Evolutionary conservation across 2,329 filamentous ascomycete genomes (phyloP).

Genomic region (Coleophoma crateriformis): DNA sequence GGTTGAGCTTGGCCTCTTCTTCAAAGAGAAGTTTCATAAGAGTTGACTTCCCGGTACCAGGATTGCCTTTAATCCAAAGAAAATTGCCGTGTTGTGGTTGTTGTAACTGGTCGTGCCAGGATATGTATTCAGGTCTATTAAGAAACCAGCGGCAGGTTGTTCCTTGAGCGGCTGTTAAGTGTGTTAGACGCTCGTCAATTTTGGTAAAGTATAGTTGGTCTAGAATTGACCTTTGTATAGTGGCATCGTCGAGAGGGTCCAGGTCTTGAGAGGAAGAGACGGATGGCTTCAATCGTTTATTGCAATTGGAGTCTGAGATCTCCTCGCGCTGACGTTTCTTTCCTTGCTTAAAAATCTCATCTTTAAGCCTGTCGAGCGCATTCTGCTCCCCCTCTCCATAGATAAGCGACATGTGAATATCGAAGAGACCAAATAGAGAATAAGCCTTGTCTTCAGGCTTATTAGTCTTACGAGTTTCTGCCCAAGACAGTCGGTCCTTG

Average conservation of each 20-base stretch:
- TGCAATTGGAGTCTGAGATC: not conserved
- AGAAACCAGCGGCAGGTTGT: conserved; percentile 35
- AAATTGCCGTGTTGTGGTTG: conserved; percentile 28
- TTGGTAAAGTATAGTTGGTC: conserved; percentile 27
- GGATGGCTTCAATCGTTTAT: not conserved
- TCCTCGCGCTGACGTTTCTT: not conserved
- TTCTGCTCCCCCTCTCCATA: conserved; percentile 29
- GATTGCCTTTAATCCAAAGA: conserved; percentile 42
- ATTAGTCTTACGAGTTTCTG: conserved; percentile 26
- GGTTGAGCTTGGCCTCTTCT: conserved; percentile 16
- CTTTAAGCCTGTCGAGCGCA: conserved; percentile 27
- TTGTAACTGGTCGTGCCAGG: conserved; percentile 27
- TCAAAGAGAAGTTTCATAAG: conserved; percentile 31
- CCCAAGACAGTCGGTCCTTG: conserved; percentile 29
- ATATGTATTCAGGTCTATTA: conserved; percentile 20
- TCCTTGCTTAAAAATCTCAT: conserved; percentile 21
- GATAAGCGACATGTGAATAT: conserved; percentile 34
- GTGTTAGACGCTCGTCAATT: conserved; percentile 26
- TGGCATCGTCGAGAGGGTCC: not conserved
- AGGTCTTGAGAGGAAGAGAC: not conserved
- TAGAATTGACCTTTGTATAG: conserved; percentile 12
- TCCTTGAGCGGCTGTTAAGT: conserved; percentile 27
- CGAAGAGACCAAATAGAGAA: conserved; percentile 35
- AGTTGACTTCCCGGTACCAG: conserved; percentile 39
- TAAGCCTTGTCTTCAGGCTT: conserved; percentile 35